Evolutionary conservation across 768 basidiomycete species (phyloP), one percentile per base, ranked within the genome.

Genomic region (Podaxis carcinomalis): DNA sequence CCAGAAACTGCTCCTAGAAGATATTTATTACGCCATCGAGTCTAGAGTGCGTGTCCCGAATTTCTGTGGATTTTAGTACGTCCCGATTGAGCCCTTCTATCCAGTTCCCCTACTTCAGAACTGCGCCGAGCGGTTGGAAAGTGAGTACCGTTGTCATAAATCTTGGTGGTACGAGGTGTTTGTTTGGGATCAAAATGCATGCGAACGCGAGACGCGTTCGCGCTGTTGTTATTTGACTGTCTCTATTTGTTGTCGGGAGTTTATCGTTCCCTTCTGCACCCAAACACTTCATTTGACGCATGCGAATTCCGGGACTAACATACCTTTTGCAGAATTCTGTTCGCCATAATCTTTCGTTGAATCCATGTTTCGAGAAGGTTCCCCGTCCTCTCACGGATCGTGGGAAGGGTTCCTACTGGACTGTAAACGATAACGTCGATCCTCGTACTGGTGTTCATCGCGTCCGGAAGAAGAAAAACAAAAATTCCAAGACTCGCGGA

Each of bases 361-460:
- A 94, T 66, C 92, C 92, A 55, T 94, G 91, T 69, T 94, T 94
- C 67, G 90, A 93, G 74, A 94, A 94, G 73, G 89, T 93, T 4
- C 88, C 92, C 2, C 89, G 92, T n/a, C 92, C 92, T 11, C 83
- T 94, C 65, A 94, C 92, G 5, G 92, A 94, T 68, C 87, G 92
- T 55, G 92, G 92, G 56, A 94, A 94, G 68, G 92, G 92, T 21
- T 93, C 90, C 0, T 94, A 93, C 69, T 94, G 92, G 92, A 93
- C 91, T 0, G 92, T 94, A 63, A 92, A 93, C 67, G 91, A 93
- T 67, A 89, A 90, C 67, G 90, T 93, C 47, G 91, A 93, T 68
- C 91, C 91, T 52, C 89, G 91, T 42, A 93, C 92, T 2, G 92
- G 92, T 37, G 92, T 93, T 35, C 92, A 94, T 69, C 86, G 92